phyloP scores from a whole-genome alignment of 129 eudicot genomes.

The Gnaphalium uliginosum region DNA sequence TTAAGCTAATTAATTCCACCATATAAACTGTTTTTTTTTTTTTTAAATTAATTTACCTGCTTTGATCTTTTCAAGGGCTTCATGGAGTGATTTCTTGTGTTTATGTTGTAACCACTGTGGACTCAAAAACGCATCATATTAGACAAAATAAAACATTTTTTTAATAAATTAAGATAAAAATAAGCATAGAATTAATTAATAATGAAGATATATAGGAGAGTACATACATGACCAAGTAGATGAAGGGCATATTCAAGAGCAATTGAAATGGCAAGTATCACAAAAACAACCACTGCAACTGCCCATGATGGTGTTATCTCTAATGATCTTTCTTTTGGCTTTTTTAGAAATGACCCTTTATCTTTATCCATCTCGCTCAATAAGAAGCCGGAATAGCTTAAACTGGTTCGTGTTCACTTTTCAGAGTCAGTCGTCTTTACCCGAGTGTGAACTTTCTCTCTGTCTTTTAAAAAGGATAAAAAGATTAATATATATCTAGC shows the following conservation, averaged over 20 bases:
- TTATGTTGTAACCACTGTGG: conserved; percentile 40
- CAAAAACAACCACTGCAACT: conserved; percentile 42
- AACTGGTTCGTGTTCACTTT: background rate
- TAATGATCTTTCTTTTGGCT: conserved; percentile 37
- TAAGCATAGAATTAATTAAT: background rate
- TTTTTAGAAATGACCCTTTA: background rate
- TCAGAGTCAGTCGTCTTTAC: background rate
- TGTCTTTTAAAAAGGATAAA: background rate
- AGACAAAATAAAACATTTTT: background rate
- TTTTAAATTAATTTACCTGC: conserved; percentile 36
- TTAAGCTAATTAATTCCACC: background rate
- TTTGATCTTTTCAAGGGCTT: conserved; percentile 69
- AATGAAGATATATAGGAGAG: conserved; percentile 12
- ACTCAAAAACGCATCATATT: background rate
- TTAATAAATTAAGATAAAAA: background rate
- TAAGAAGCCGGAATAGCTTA: background rate
- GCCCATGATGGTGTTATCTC: conserved; percentile 48
- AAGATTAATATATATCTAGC: background rate
- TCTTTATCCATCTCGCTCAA: background rate
- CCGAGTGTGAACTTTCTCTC: background rate
- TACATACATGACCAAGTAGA: conserved; percentile 26
- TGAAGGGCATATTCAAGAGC: conserved; percentile 41
- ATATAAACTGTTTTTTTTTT: background rate
- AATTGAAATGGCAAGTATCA: conserved; percentile 38
- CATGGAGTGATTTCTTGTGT: conserved; percentile 47